These are phyloP conservation scores for Saccharomycopsis sp. DNA, from an alignment of 805 yeast genomes.

Conservation along the genomic window DNA sequence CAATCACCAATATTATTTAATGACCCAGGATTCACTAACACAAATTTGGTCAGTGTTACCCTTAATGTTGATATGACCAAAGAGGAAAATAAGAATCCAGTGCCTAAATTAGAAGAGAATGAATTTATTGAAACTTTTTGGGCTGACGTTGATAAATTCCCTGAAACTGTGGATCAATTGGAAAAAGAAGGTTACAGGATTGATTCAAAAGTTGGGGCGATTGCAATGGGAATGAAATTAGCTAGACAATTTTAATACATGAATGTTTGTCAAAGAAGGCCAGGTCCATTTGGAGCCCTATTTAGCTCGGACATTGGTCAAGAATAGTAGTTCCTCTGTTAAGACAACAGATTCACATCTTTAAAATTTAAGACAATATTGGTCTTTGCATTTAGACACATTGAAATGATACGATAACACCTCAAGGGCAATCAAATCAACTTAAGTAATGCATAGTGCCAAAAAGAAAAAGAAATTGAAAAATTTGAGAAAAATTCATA, in stretches of 20 bases:
- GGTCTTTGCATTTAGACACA: conserved; percentile 21
- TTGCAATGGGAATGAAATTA: conserved; percentile 72
- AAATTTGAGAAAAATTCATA: no score
- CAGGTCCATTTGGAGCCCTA: no score
- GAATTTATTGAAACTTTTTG: conserved; percentile 90
- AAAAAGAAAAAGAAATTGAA: no score
- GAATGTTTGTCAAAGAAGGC: no score
- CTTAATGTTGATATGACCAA: conserved; percentile 68
- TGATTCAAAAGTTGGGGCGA: conserved; percentile 83
- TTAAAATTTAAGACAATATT: conserved; percentile 1
- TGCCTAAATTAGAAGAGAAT: conserved; percentile 74
- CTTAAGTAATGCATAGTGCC: no score
- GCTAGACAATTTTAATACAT: conserved; percentile 31
- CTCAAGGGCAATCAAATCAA: conserved; percentile 7
- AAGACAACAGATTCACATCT: background rate
- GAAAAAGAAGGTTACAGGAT: conserved; percentile 62
- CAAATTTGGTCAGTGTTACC: conserved; percentile 73
- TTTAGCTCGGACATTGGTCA: background rate
- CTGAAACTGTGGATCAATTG: conserved; percentile 45
- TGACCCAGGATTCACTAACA: conserved; percentile 89
- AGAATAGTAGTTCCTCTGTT: background rate
- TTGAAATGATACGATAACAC: conserved; percentile 12
- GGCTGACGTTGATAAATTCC: conserved; percentile 55
- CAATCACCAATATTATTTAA: conserved; percentile 48
- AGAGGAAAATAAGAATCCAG: conserved; percentile 60